Base-by-base conservation (phyloP, 108 stramenopile species). In the Pseudonitzschia delicatissima region DNA sequence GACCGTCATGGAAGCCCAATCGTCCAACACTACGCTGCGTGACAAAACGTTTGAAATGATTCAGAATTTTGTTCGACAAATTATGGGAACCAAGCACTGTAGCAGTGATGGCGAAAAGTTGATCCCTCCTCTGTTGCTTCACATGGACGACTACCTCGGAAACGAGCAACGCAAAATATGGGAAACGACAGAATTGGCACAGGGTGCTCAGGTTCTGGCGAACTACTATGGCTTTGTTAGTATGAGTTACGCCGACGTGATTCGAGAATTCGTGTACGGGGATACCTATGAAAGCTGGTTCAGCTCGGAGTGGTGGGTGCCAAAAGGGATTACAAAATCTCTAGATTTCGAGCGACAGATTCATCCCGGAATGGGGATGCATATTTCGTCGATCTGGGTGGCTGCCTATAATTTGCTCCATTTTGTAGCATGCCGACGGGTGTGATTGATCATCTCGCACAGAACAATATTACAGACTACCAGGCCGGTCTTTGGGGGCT, bases 281-380 rank as follows among this genome's bases (percentile, higher is more conserved):
- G 83, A 84, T 53, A 87, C 87, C 9, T 67, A 50, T 60, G 88
- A 88, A 64, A 62, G 57, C 37, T 90, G 82, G 84, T 77, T 86
- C 58, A 76, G 78, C 9, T 44, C 82, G 5, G 65, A 84, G 29
- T 79, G 71, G 49, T 88, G 91, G 91, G 53, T 55, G 73, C 68
- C 39, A 73, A 76, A 49, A 62, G 65, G 7, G 51, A 62, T 39
- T 31, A 58, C 29, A 31, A 57, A 18, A 35, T 8, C n/a, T 2
- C 33, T 47, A 12, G 60, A 45, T 8, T 78, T 66, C 57, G 57
- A 72, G 7, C 76, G 87, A 58, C 84, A 84, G 55, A 83, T 93
- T 9, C 91, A 93, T 83, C 91, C 88, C 0, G 73, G 80, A 23
- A 90, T 90, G 87, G 81, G 78, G 0, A 84, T 82, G 82, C 91